A percentile compares a stretch with the other conserved stretches of the same genome.
These are phyloP conservation scores for Amniculicola lignicola DNA, from an alignment of 495 filamentous ascomycete species.

Conservation along the genomic window DNA sequence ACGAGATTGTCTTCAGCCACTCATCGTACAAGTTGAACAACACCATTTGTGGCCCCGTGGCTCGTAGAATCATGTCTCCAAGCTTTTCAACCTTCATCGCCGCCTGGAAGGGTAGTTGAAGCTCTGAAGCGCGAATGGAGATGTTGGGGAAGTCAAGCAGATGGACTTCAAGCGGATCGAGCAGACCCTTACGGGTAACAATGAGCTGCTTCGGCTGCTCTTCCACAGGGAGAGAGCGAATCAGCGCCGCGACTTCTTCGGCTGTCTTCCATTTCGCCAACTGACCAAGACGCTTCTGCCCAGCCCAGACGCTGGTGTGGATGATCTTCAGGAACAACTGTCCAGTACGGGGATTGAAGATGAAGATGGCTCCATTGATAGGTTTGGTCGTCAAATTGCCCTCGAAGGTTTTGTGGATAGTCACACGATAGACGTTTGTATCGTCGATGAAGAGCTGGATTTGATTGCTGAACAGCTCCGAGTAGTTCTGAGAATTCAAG, in stretches of 20 bases:
- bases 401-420: constrained; percentile 99
- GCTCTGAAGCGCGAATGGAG: constrained; percentile 94
- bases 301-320: constrained; percentile 98
- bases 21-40: constrained; percentile 99
- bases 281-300: constrained; percentile 98
- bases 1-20: constrained; percentile 97
- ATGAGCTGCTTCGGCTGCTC: constrained; percentile 99
- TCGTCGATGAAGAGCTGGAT: constrained; percentile 99
- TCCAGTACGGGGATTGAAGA: constrained; percentile 97
- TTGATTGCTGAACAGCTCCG: constrained; percentile 97
- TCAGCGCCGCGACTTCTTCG: constrained; percentile 98
- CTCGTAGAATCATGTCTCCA: constrained; percentile 97
- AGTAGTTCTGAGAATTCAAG: constrained; percentile 99
- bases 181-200: constrained; percentile 92
- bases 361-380: constrained; percentile 99
- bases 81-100: constrained; percentile 99
- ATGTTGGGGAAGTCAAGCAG: constrained; percentile 99
- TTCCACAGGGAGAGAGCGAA: constrained; percentile 94
- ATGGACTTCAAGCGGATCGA: constrained; percentile 97
- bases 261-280: constrained; percentile 99
- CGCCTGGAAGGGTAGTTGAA: constrained; percentile 98
- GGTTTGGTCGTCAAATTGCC: constrained; percentile 99
- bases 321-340: constrained; percentile 99
- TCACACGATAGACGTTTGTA: constrained; percentile 99
- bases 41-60: constrained; percentile 99